phyloP scores from a whole-genome alignment of 2,329 filamentous ascomycete species.

The Fusarium avenaceum region DNA sequence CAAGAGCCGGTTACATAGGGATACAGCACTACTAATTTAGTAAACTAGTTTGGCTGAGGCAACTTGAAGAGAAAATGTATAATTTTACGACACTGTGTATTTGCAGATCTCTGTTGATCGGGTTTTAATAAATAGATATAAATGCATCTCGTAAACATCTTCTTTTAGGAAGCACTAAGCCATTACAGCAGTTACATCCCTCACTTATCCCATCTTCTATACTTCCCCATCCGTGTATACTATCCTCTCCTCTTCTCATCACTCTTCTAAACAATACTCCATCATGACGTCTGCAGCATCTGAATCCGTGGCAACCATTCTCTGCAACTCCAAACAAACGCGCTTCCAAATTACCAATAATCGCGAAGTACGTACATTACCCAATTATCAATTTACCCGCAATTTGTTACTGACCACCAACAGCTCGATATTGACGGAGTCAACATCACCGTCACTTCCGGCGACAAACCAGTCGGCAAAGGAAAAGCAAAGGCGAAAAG shows the following conservation, averaged over 20 bases:
- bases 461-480: slow-evolving; percentile 61
- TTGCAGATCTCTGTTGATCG: not conserved
- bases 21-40: not conserved
- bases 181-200: not conserved
- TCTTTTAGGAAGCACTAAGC: slow-evolving; percentile 7
- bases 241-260: not conserved
- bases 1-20: slow-evolving; percentile 8
- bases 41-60: not conserved
- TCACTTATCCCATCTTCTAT: not conserved
- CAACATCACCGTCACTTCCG: slow-evolving; percentile 73
- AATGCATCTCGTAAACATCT: slow-evolving; percentile 2
- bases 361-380: slow-evolving; percentile 66
- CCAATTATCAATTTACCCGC: not conserved
- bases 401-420: not conserved
- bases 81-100: not conserved
- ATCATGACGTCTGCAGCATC: slow-evolving; percentile 64
- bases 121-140: not conserved
- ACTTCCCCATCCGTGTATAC: not conserved
- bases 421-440: slow-evolving; percentile 80
- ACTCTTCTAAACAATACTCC: not conserved
- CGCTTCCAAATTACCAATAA: slow-evolving; percentile 70
- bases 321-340: slow-evolving; percentile 76
- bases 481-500: slow-evolving; percentile 62
- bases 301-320: slow-evolving; percentile 66
- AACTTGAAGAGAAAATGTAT: not conserved